phyloP scores from a whole-genome alignment of 768 basidiomycete species.

The Lanmaoa pseudosensibilis region DNA sequence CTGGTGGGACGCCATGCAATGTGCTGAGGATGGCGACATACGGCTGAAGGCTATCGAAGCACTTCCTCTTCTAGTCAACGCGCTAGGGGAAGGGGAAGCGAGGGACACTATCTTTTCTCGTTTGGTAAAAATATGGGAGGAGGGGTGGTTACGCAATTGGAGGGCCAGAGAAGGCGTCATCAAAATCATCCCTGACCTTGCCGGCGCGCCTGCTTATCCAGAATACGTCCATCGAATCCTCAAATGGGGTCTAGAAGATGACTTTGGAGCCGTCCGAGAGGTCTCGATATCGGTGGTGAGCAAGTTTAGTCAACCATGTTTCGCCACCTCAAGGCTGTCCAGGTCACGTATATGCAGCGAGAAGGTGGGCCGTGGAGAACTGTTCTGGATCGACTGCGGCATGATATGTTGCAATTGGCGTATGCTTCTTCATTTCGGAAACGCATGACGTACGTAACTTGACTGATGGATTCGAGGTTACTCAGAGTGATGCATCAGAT shows the following conservation, averaged over 20 bases:
- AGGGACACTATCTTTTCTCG: constrained; percentile 46
- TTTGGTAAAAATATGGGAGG: constrained; percentile 56
- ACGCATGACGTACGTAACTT: constrained; percentile 66
- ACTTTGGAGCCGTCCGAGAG: constrained; percentile 83
- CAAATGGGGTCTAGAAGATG: constrained; percentile 65
- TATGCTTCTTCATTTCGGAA: constrained; percentile 51
- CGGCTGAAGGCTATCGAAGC: constrained; percentile 71
- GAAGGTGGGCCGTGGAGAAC: constrained; percentile 37
- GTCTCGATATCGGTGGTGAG: constrained; percentile 67
- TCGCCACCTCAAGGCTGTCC: constrained; percentile 17
- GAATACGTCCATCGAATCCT: constrained; percentile 56
- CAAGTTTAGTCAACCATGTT: constrained; percentile 7
- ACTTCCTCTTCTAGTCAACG: constrained; percentile 53
- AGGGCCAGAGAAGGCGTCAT: constrained; percentile 74
- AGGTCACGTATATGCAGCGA: constrained; percentile 52
- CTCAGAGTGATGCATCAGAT: constrained; percentile 45
- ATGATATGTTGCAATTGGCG: constrained; percentile 46
- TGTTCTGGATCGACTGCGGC: constrained; percentile 39
- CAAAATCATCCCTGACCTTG: constrained; percentile 52
- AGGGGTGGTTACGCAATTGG: constrained; percentile 68
- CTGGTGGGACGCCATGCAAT: constrained; percentile 61
- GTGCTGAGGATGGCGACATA: constrained; percentile 64
- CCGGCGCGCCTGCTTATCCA: constrained; percentile 42
- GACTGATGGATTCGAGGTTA: constrained; percentile 11
- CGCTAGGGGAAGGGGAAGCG: constrained; percentile 49